Evolutionary conservation across 768 basidiomycete species (phyloP), one percentile per base, ranked within the genome.

Genomic region (Tulasnella sp.): DNA sequence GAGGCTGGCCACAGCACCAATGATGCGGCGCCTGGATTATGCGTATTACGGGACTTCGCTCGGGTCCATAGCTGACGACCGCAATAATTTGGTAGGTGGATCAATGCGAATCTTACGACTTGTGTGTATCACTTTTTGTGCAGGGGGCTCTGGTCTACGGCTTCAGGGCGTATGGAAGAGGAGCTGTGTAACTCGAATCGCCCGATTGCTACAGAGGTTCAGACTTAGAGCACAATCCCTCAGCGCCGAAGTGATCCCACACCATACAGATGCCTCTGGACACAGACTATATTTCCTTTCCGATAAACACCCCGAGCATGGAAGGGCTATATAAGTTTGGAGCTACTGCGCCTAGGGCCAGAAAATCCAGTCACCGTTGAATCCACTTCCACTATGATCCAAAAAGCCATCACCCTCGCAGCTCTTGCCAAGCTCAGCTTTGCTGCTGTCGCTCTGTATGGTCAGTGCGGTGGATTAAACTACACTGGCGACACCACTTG

Each of bases 391-490:
- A 75, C 13, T 26, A 75, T 75, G 74, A 0, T 75, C 29, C 55
- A 75, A 51, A 51, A 39, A 15, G 74, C 74, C 51, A 29, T 75
- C 46, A 55, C 51, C 44, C 23, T 75, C 32, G 74, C 55, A 48
- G 44, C 46, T 16, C 74, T 75, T 29, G 37, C 51, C 37, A 75
- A 61, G 11, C 39, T 75, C 74, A 13, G 20, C 13, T 51, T 55
- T 16, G 74, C 74, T 13, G 46, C 32, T 42, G 74, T 75, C 55
- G 10, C 35, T 11, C 1, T 55, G 46, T 75, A 23, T 0, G 74
- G 74, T 7, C 74, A 75, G 11, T 75, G 74, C 23, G 74, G 74
- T 20, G 74, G 74, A 39, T 20, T 75, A 29, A 48, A n/a, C 74
- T 75, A 75, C 16, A 75, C 42, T 13, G 74, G 74, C 7, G 74